These are phyloP conservation scores for Perkinsela sp. DNA, from an alignment of 208 protist species.

Conservation along the genomic window DNA sequence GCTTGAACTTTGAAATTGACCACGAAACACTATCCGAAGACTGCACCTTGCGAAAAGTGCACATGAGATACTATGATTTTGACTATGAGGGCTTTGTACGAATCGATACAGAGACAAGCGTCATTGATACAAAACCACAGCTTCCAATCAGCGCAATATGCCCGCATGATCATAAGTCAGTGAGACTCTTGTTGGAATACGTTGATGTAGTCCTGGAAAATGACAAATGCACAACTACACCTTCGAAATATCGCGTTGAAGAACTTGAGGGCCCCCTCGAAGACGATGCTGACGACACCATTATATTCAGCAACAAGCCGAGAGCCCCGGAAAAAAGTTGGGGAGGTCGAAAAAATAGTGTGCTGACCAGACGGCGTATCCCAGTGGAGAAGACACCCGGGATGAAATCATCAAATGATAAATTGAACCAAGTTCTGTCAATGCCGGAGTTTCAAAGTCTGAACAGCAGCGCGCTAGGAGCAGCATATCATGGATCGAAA, in stretches of 20 bases:
- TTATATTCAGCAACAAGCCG: neutral
- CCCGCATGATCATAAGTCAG: neutral
- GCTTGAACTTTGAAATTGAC: neutral
- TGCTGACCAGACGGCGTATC: neutral
- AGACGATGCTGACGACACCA: neutral
- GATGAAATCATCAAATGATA: too few species aligned
- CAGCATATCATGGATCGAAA: too few species aligned
- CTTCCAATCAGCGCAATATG: neutral
- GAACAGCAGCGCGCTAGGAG: too few species aligned
- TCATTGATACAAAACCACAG: neutral
- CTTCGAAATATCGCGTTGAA: conserved; percentile 1
- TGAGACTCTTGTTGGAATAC: neutral
- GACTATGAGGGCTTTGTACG: neutral
- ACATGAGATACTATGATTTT: neutral
- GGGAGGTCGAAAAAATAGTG: neutral
- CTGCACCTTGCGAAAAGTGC: neutral
- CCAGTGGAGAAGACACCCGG: neutral
- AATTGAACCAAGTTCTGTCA: too few species aligned
- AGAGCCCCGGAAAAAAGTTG: neutral
- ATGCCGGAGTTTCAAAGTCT: too few species aligned
- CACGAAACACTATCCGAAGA: neutral
- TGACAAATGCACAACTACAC: neutral
- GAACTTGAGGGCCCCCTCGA: neutral
- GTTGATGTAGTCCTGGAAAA: neutral
- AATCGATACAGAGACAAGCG: neutral